Conservation (phyloP, 495 filamentous ascomycete genomes). For the Stereocaulon alpinum region DNA sequence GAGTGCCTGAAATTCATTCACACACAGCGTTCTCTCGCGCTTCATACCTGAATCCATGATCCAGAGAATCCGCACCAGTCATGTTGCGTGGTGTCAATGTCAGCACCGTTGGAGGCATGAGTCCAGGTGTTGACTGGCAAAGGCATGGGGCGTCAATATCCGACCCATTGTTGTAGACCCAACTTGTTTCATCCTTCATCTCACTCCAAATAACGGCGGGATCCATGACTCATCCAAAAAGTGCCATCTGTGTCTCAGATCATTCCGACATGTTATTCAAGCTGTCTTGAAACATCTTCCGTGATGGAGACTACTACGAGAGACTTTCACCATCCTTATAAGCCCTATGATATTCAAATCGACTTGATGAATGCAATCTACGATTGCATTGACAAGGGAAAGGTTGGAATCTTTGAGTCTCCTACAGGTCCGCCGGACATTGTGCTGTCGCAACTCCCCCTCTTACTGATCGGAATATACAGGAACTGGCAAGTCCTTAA, state of each 20-base stretch:
- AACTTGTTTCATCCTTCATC: neutral
- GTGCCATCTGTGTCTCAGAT: no score
- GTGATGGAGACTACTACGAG: constrained; percentile 1
- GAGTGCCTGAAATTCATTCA: no score
- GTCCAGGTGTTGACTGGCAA: neutral
- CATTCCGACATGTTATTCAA: no score
- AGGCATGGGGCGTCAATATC: neutral
- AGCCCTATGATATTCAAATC: constrained; percentile 81
- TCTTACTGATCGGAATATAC: constrained; percentile 2
- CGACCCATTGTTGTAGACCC: neutral
- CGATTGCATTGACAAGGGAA: constrained; percentile 64
- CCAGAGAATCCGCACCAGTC: no score
- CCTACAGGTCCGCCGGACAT: constrained; percentile 55
- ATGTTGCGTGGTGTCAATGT: no score
- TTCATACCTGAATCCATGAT: no score
- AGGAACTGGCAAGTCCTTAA: constrained; percentile 80
- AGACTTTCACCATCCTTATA: constrained; percentile 86
- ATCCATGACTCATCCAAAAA: no score
- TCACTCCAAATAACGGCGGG: no score
- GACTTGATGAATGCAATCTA: constrained; percentile 88
- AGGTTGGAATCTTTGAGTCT: constrained; percentile 85
- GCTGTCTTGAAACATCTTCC: no score
- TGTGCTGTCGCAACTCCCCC: neutral
- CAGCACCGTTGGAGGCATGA: no score
- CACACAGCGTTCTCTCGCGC: no score